Evolutionary conservation across 1,284 basidiomycete genomes (phyloP), one percentile per base, ranked within the genome.

Genomic region (Ustilago crameri): DNA sequence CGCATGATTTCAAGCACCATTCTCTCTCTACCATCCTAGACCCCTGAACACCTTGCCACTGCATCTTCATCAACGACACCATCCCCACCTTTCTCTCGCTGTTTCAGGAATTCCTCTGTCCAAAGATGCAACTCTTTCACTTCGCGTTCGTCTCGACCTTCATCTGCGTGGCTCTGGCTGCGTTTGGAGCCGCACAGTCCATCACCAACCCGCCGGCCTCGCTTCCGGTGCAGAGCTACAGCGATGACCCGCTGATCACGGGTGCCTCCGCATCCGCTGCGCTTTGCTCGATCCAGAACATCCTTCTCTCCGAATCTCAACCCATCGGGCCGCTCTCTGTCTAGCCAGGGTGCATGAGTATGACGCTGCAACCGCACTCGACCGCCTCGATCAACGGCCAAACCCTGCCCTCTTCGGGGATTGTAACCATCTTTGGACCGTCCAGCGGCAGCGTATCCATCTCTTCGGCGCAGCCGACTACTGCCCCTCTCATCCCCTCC

Each of bases 281-380:
- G 0, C 37, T 60, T 5, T 65, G 68, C 51, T 47, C 61, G 15
- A 51, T 71, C 20, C 41, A 52, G 2, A 14, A 37, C 4, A 57
- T 62, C 34, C 57, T 65, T 2, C 50, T 35, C 14, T 54, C 58
- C 18, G 51, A 65, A 26, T 57, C 54, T 0, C 62, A 61, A 10
- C 45, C 45, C 15, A 71, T 71, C 8, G 68, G 68, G 2, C 68
- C 58, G 4, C 68, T 71, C 32, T 65, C 68, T 0, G 38, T 55
- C 9, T 32, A 47, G 9, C 52, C 47, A 1, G 35, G 17, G 10
- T 65, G 62, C 23, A 51, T 65, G 54, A 54, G 53, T 12, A 41
- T 56, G 45, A 64, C 56, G 10, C 40, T 57, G 2, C 61, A 57
- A 43, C 34, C 41, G 5, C 49, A 44, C 32, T 40, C 54, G 12